Percentiles rank a stretch among this genome's conserved stretches.
Conservation (phyloP, 2,329 filamentous ascomycete genomes). For the Curvularia hawaiiensis region DNA sequence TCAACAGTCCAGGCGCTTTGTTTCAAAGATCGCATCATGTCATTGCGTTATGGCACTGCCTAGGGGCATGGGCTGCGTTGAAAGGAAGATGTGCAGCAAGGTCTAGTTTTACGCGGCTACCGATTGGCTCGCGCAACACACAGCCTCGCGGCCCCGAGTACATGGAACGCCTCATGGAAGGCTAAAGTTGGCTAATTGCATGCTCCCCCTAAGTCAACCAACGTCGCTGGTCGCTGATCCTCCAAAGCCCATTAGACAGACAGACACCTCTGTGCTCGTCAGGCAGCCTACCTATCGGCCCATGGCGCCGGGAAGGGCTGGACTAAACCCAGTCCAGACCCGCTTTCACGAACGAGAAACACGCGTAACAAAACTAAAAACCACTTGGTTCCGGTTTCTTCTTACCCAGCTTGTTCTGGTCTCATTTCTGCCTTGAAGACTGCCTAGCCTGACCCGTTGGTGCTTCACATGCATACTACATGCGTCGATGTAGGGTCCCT, state of each 20-base stretch:
- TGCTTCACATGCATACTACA: conserved; percentile 2
- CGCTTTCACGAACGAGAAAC: neutral
- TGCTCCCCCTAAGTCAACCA: neutral
- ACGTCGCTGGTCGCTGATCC: neutral
- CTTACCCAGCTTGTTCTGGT: neutral
- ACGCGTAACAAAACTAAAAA: neutral
- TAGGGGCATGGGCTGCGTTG: neutral
- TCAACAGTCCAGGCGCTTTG: neutral
- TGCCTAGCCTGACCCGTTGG: conserved; percentile 16
- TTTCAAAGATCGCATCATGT: neutral
- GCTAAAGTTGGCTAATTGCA: neutral
- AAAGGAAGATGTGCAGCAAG: neutral
- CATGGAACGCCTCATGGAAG: neutral
- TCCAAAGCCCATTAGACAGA: neutral
- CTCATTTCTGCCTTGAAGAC: conserved; percentile 13
- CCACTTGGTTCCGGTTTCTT: neutral
- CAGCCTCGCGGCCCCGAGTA: neutral
- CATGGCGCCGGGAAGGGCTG: neutral
- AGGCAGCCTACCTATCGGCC: neutral
- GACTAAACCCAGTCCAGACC: neutral
- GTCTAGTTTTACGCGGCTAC: neutral
- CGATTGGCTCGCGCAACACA: neutral
- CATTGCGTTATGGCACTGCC: neutral
- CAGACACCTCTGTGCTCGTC: neutral
- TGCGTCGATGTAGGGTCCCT: neutral